These are phyloP conservation scores for Ilex paraguariensis DNA, from an alignment of 305 asterid species.

Conservation along the genomic window DNA sequence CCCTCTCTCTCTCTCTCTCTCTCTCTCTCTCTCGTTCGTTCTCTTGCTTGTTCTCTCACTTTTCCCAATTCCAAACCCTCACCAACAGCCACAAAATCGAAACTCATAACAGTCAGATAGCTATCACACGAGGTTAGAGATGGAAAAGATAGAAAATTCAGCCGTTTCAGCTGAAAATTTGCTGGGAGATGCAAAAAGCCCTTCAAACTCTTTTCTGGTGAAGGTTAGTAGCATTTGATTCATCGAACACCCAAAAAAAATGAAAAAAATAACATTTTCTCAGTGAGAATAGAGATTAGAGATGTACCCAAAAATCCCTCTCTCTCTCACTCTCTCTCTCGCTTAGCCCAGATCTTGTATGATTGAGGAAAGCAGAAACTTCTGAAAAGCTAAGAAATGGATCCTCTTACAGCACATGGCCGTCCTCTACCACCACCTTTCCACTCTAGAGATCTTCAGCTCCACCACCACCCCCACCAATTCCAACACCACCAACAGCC, in stretches of 20 bases:
- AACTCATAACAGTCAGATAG: too few species aligned
- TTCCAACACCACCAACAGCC: neutral
- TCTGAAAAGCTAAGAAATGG: neutral
- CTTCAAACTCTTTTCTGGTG: neutral
- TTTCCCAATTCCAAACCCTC: too few species aligned
- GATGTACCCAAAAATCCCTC: neutral
- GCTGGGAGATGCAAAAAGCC: neutral
- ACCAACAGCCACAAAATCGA: too few species aligned
- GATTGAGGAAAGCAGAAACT: neutral
- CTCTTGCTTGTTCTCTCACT: too few species aligned
- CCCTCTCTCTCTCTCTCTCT: constrained; percentile 7
- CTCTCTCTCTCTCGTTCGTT: neutral
- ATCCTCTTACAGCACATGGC: neutral
- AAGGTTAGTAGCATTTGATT: neutral
- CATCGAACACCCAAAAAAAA: neutral
- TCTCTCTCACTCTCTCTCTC: neutral
- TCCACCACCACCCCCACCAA: constrained; percentile 17
- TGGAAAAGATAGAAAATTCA: too few species aligned
- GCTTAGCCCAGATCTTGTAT: neutral
- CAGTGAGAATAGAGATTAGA: neutral
- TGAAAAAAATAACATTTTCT: neutral
- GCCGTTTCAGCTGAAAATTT: neutral
- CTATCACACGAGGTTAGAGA: too few species aligned
- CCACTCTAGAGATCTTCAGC: neutral
- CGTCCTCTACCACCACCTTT: constrained; percentile 1